phyloP scores from a whole-genome alignment of 148 eudicot species.

The Rheum nobile region DNA sequence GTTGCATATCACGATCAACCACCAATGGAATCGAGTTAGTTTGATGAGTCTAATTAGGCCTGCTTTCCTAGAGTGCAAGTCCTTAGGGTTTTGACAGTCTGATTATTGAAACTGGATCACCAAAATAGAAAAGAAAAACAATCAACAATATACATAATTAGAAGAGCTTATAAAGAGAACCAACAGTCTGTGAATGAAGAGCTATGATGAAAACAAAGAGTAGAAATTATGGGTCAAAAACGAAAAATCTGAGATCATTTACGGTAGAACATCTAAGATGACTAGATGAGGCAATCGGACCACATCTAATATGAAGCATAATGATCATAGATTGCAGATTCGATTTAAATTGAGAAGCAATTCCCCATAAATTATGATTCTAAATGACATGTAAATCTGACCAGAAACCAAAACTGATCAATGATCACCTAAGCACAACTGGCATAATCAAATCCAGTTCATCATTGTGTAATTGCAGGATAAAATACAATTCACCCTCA shows the following conservation, averaged over 20 bases:
- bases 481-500: not conserved
- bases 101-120: slow-evolving; percentile 25
- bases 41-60: slow-evolving; percentile 22
- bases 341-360: not conserved
- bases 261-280: not conserved
- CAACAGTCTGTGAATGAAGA: too few relatives aligned
- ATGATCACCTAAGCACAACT: not conserved
- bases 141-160: not conserved
- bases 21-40: slow-evolving; percentile 54
- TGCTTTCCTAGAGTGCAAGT: slow-evolving; percentile 10
- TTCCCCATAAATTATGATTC: not conserved
- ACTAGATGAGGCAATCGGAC: too few relatives aligned
- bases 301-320: not conserved
- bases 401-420: not conserved
- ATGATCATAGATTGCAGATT: not conserved
- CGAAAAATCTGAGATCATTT: not conserved
- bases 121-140: not conserved
- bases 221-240: not conserved
- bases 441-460: not conserved
- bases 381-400: not conserved
- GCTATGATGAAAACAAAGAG: too few relatives aligned
- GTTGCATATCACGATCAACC: slow-evolving; percentile 58
- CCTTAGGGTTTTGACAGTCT: slow-evolving; percentile 3
- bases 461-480: not conserved
- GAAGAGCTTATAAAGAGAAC: too few relatives aligned